A percentile compares a stretch with the other conserved stretches of the same genome.
Evolutionary conservation across 2,329 filamentous ascomycete genomes (phyloP).

Genomic region (Sarocladium kiliense): DNA sequence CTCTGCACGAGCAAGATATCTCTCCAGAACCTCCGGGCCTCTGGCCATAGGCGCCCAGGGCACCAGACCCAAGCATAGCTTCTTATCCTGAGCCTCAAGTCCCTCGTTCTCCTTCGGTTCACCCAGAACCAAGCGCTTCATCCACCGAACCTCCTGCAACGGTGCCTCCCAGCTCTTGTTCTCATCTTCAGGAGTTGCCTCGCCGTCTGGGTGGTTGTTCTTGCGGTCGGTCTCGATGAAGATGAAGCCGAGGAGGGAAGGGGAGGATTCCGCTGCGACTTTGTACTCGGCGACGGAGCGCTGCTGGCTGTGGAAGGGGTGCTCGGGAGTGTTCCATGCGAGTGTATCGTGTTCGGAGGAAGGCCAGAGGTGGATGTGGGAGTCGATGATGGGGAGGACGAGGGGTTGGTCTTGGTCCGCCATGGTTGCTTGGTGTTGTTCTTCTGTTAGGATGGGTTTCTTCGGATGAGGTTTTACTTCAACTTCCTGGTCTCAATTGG

Average conservation of each 20-base stretch:
- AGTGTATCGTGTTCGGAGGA: conserved; percentile 60
- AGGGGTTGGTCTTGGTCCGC: conserved; percentile 32
- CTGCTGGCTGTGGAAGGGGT: conserved; percentile 50
- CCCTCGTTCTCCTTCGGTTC: conserved; percentile 52
- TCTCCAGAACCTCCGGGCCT: conserved; percentile 51
- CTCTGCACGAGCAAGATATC: conserved; percentile 60
- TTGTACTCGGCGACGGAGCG: conserved; percentile 58
- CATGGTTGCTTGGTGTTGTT: conserved; percentile 20
- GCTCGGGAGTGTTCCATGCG: conserved; percentile 59
- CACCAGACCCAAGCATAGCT: conserved; percentile 63
- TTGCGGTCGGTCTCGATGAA: conserved; percentile 80
- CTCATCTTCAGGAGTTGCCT: conserved; percentile 18
- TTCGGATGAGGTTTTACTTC: background rate
- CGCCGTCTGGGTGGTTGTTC: conserved; percentile 46
- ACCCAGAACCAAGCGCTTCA: conserved; percentile 62
- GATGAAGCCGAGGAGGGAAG: conserved; percentile 62
- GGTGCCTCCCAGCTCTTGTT: conserved; percentile 58
- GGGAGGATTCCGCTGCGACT: conserved; percentile 32
- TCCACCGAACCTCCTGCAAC: conserved; percentile 65
- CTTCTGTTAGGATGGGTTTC: background rate
- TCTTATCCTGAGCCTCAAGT: conserved; percentile 49
- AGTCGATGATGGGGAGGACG: conserved; percentile 68
- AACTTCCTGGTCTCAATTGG: background rate
- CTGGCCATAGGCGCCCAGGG: conserved; percentile 82
- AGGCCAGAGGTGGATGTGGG: conserved; percentile 87